Percentiles rank a stretch among this genome's conserved stretches.
Conservation (phyloP, 257 asterid genomes). For the Datura wrightii region DNA sequence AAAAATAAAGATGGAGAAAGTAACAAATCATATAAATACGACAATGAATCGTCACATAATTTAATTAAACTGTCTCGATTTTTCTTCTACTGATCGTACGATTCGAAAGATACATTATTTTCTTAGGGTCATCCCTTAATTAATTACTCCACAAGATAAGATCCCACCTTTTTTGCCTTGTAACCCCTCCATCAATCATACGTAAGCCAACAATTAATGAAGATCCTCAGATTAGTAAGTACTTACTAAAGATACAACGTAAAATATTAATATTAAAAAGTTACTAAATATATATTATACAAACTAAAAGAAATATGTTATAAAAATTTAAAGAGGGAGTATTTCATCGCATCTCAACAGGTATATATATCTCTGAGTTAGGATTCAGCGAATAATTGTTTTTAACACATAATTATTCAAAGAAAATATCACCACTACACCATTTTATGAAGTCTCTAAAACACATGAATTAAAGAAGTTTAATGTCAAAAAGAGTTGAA, state of each 20-base stretch:
- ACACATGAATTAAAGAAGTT: not conserved
- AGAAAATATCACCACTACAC: not conserved
- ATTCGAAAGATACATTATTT: not conserved
- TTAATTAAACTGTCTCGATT: not conserved
- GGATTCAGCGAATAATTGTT: not conserved
- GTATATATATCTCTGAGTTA: not conserved
- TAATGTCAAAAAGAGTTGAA: conserved; percentile 31
- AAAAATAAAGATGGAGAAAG: too few species aligned
- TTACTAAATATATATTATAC: not conserved
- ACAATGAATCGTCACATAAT: not conserved
- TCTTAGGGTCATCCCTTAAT: not conserved
- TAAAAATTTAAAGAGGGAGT: not conserved
- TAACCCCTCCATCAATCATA: not conserved
- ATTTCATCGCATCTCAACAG: not conserved
- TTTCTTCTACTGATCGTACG: not conserved
- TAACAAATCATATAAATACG: not conserved
- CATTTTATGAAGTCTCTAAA: not conserved
- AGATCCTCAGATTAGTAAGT: not conserved
- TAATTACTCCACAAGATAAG: not conserved
- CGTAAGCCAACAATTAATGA: not conserved
- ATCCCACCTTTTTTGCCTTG: not conserved
- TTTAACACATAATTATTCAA: not conserved
- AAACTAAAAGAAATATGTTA: not conserved
- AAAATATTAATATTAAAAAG: not conserved
- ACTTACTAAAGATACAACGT: not conserved